A percentile compares a stretch with the other conserved stretches of the same genome.
Conservation (phyloP, 1,284 basidiomycete species). For the Malassezia furfur region DNA sequence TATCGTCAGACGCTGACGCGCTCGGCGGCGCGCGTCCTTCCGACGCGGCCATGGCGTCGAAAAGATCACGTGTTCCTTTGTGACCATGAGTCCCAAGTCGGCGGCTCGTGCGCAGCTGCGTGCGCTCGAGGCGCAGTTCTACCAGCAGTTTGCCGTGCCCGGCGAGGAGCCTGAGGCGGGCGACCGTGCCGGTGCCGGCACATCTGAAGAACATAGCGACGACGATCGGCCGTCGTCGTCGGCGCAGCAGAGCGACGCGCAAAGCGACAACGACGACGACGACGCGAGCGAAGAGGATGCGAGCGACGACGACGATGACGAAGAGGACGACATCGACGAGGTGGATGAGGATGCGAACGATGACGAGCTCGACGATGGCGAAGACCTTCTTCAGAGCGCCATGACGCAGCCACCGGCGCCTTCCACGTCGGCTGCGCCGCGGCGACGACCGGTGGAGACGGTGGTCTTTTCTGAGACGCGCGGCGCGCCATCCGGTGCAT, state of each 20-base stretch:
- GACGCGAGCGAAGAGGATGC: neutral
- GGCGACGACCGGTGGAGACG: constrained; percentile 12
- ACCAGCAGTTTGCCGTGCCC: constrained; percentile 11
- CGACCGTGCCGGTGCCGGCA: too few species aligned
- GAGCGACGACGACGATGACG: neutral
- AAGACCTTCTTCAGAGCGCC: constrained; percentile 2
- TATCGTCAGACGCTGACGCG: neutral
- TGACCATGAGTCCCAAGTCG: neutral
- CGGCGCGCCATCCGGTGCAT: neutral
- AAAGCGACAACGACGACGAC: neutral
- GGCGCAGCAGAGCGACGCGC: neutral
- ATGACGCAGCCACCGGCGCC: neutral
- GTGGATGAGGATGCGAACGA: neutral
- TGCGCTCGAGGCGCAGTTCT: constrained; percentile 14
- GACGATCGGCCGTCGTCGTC: too few species aligned
- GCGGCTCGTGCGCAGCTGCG: constrained; percentile 14
- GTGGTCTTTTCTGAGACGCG: constrained; percentile 6
- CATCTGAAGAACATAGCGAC: too few species aligned
- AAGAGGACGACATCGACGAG: neutral
- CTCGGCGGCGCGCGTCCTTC: neutral
- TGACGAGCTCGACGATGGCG: constrained; percentile 8
- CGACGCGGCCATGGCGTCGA: neutral
- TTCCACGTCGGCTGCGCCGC: neutral
- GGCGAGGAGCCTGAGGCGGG: neutral
- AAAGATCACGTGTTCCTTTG: neutral